Evolutionary conservation across 495 filamentous ascomycete genomes (phyloP), one percentile per base, ranked within the genome.

Genomic region (Jackrogersella minutella): DNA sequence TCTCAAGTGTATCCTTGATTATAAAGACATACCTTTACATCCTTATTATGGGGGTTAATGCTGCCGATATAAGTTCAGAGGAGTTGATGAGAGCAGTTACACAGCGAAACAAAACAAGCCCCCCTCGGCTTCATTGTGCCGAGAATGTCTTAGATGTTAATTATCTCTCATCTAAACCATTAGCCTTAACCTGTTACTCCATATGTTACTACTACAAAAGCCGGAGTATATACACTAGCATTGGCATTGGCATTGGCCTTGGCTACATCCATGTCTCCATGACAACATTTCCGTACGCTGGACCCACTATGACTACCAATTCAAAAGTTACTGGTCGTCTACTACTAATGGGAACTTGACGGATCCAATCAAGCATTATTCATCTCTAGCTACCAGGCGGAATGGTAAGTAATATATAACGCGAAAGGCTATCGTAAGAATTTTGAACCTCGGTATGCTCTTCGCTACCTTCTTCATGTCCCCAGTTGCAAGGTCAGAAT

Each of bases 401-500:
- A 30, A 17, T n/a, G 28, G 2, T 13, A 28, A 17, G 22, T 9
- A 16, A 13, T 40, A 22, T 4, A 37, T 17, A 17, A 37, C 8
- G 5, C 2, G 30, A 31, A 10, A 19, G 9, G 16, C 28, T 11
- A n/a, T n/a, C 5, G 19, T 47, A 36, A n/a, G 7, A 37, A 39
- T 19, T 28, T 1, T 14, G 3, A 26, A 16, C 2, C 16, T 21
- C 36, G 33, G 6, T 31, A 5, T 21, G 17, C 16, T 30, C 39
- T 19, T 19, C 3, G 10, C 19, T 10, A 19, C 17, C 30, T 34
- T 39, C 33, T 37, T 78, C 52, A 80, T 4, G 51, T 51, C 17
- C 39, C 64, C 44, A 93, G 74, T 46, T 80, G 81, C 73, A 89
- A 77, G 10, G 93, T 90, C 72, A 98, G 79, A 10, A 89, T 87